Evolutionary conservation across 1,284 basidiomycete species (phyloP), one percentile per base, ranked within the genome.

Genomic region (Entoloma clypeatum): DNA sequence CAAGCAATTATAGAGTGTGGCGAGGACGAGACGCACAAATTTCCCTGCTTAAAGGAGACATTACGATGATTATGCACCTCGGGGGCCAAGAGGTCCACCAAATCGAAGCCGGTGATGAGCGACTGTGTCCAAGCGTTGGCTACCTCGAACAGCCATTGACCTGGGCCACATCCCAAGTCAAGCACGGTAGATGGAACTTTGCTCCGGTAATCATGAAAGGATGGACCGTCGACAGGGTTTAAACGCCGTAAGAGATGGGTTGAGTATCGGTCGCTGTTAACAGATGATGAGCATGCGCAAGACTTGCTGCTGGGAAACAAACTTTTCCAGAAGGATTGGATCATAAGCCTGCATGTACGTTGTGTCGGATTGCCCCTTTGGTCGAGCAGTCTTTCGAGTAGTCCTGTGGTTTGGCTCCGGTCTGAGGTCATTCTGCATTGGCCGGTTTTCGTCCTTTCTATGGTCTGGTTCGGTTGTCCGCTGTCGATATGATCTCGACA

Each of bases 121-220:
- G 75, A 62, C 24, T 65, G 58, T 24, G 66, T 70, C 85, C 85
- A 88, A n/a, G 62, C 53, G 13, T 56, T 63, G 6, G 81, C 74
- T 3, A 83, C 78, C 30, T 77, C 67, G 0, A 75, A 49, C 2
- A 77, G 65, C 85, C 85, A 88, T 29, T 71, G 54, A 1, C 84
- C 84, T 39, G 71, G 54, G 4, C 85, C 85, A 59, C 83, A 86
- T 5, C 85, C 85, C 11, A 88, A 62, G 53, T 87, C 85, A 7
- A 88, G 69, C 19, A 81, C 75, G n/a, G 63, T 61, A 1, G 57
- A 50, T 1, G 83, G 83, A 1, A 69, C 67, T 18, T 63, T 66
- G 29, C 68, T 65, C n/a, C 65, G 62, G 49, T 74, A 79, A 47
- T 75, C 62, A 41, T 75, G 68, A 51, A 87, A 86, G 4, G 73